Conservation (phyloP, 1,139 yeast species). For the Arxiozyma telluris region DNA sequence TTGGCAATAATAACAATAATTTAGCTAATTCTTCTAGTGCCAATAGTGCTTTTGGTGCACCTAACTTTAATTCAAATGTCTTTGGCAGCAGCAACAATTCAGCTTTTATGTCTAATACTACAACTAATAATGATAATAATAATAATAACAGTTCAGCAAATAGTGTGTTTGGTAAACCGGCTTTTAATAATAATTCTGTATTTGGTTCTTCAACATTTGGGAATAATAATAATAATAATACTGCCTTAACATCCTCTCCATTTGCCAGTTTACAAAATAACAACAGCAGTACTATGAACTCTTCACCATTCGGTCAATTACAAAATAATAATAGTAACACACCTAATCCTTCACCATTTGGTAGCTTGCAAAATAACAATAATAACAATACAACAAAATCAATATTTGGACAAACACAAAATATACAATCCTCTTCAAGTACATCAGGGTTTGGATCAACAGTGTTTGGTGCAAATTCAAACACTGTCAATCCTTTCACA, state of each 20-base stretch:
- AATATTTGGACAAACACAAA: conserved; percentile 6
- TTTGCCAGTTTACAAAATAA: conserved; percentile 4
- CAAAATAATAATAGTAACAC: neutral
- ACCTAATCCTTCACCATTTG: conserved; percentile 6
- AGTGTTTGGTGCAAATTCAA: conserved; percentile 3
- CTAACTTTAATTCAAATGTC: conserved; percentile 9
- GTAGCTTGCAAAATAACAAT: conserved; percentile 2
- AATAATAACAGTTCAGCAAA: conserved; percentile 17
- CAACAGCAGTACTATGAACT: neutral
- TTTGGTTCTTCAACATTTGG: conserved; percentile 9
- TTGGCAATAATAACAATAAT: conserved; percentile 3
- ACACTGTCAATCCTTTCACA: conserved; percentile 2
- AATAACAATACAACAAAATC: neutral
- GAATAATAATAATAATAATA: conserved; percentile 1
- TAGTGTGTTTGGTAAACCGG: conserved; percentile 16
- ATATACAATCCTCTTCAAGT: neutral
- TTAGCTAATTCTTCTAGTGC: neutral
- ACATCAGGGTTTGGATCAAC: neutral
- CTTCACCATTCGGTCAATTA: neutral
- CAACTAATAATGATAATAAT: neutral
- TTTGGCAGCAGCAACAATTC: neutral
- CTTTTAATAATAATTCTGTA: conserved; percentile 10
- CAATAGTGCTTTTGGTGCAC: conserved; percentile 11
- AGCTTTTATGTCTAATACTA: neutral
- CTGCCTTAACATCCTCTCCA: conserved; percentile 5